Evolutionary conservation across 257 asterid genomes (phyloP).

Genomic region (Fraxinus excelsior): DNA sequence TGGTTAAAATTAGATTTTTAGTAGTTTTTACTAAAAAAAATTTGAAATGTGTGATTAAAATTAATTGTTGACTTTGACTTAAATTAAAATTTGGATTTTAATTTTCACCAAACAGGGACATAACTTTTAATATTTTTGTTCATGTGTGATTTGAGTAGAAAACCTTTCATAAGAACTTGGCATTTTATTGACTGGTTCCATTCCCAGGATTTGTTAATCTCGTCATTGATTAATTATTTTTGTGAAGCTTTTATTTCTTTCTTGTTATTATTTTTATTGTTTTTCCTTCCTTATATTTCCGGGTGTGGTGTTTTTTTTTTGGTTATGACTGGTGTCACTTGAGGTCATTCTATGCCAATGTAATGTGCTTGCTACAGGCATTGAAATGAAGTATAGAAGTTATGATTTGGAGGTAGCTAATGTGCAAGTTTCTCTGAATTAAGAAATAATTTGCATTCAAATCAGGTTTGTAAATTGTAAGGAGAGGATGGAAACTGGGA

Average conservation of each 20-base stretch:
- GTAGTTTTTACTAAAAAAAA: too few species aligned
- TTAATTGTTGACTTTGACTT: too few species aligned
- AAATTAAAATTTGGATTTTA: too few species aligned
- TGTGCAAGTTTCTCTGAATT: background rate
- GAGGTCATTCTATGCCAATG: background rate
- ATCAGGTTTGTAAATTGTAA: background rate
- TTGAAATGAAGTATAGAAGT: background rate
- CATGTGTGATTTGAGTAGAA: background rate
- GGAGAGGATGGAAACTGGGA: background rate
- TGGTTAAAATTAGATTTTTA: too few species aligned
- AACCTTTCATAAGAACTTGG: background rate
- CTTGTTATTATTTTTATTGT: background rate
- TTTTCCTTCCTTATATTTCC: background rate
- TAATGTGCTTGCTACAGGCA: background rate
- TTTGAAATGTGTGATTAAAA: too few species aligned
- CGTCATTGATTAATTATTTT: background rate
- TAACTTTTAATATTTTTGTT: background rate
- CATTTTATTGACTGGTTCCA: background rate
- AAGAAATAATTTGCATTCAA: slow-evolving; percentile 9
- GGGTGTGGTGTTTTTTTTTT: background rate
- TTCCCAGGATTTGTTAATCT: background rate
- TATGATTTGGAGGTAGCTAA: background rate
- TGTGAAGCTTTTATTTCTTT: background rate
- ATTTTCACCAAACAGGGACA: too few species aligned
- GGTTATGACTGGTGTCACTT: background rate